Percentiles rank a stretch among this genome's conserved stretches.
Evolutionary conservation across 805 yeast species (phyloP).

Genomic region (Pichia phayaonensis): DNA sequence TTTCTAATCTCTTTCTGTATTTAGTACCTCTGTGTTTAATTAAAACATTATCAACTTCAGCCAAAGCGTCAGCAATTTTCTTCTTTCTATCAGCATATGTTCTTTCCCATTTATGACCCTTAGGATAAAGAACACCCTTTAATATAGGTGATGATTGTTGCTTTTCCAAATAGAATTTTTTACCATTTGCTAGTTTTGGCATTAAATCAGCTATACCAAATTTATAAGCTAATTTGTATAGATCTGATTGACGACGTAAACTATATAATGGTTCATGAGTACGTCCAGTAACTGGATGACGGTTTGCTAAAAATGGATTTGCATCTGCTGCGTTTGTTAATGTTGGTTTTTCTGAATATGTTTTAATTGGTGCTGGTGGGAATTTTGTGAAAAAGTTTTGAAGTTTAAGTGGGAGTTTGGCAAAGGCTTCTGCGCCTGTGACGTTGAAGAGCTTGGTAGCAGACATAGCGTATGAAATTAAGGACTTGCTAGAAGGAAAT

Average conservation of each 20-base stretch:
- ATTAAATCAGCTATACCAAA: conserved; percentile 74
- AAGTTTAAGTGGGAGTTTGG: conserved; percentile 58
- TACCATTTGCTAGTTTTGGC: conserved; percentile 54
- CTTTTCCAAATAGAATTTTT: conserved; percentile 73
- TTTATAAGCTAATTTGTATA: conserved; percentile 73
- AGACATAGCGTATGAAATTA: not conserved
- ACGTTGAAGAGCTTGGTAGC: conserved; percentile 20
- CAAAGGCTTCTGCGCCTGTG: conserved; percentile 28
- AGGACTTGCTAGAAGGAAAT: no score
- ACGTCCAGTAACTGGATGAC: conserved; percentile 71
- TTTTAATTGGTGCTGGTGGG: conserved; percentile 76
- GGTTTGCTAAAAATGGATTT: conserved; percentile 84
- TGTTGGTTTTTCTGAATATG: conserved; percentile 59
- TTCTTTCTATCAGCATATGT: conserved; percentile 49
- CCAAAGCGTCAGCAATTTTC: conserved; percentile 59
- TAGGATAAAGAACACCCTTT: conserved; percentile 71
- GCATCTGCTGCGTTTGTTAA: conserved; percentile 59
- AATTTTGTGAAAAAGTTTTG: conserved; percentile 70
- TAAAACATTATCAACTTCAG: conserved; percentile 58
- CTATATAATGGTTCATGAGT: conserved; percentile 76
- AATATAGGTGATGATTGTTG: conserved; percentile 60
- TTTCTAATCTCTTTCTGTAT: conserved; percentile 37
- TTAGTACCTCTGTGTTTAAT: conserved; percentile 54
- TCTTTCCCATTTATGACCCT: conserved; percentile 78
- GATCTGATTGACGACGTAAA: conserved; percentile 71